phyloP scores from a whole-genome alignment of 495 filamentous ascomycete genomes.

The Neurospora sublineolata region DNA sequence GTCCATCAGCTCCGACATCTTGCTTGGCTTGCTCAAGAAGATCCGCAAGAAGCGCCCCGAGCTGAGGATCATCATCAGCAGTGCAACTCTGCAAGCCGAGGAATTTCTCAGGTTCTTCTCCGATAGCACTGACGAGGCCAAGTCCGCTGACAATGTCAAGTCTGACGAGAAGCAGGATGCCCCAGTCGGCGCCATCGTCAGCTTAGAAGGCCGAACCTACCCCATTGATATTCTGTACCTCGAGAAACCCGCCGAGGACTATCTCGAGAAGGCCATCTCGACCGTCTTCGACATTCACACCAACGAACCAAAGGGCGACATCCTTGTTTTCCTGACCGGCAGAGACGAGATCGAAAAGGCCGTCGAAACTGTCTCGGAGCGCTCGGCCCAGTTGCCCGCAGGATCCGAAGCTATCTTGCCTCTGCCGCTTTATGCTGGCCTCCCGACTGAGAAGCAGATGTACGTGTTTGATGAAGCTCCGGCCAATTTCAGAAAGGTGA shows the following conservation, averaged over 20 bases:
- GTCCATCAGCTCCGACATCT: constrained; percentile 84
- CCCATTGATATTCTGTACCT: constrained; percentile 84
- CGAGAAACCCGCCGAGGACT: constrained; percentile 71
- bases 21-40: constrained; percentile 91
- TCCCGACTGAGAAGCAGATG: constrained; percentile 82
- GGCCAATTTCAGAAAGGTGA: constrained; percentile 77
- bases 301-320: constrained; percentile 80
- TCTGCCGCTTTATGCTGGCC: constrained; percentile 78
- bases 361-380: constrained; percentile 68
- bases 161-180: constrained; percentile 27
- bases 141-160: constrained; percentile 32
- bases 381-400: constrained; percentile 60
- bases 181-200: constrained; percentile 62
- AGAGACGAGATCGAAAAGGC: constrained; percentile 85
- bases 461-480: constrained; percentile 84
- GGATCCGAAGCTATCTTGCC: constrained; percentile 59
- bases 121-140: constrained; percentile 29
- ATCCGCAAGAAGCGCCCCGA: constrained; percentile 74
- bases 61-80: constrained; percentile 81
- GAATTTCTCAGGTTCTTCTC: constrained; percentile 78
- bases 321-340: constrained; percentile 85
- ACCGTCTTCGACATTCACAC: constrained; percentile 89
- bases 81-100: constrained; percentile 87
- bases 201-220: constrained; percentile 81
- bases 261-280: constrained; percentile 74